A percentile compares a stretch with the other conserved stretches of the same genome.
These are phyloP conservation scores for Aegilops speltoides DNA, from an alignment of 176 grass and related monocot species.

Conservation along the genomic window DNA sequence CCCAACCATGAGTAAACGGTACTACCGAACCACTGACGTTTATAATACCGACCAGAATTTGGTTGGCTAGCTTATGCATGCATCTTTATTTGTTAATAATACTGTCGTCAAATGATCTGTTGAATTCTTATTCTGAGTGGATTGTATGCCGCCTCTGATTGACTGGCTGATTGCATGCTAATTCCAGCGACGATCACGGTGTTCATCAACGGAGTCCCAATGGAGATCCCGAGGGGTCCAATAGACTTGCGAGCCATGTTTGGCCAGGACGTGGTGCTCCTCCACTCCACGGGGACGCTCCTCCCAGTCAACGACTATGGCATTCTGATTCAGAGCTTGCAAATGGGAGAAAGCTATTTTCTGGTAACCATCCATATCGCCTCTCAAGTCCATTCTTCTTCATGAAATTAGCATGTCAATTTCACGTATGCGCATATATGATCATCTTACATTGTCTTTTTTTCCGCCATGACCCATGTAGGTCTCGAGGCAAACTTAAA, in stretches of 20 bases:
- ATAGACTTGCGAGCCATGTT: constrained; percentile 88
- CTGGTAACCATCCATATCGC: constrained; percentile 62
- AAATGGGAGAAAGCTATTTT: constrained; percentile 96
- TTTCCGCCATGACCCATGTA: constrained; percentile 13
- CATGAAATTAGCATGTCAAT: not conserved
- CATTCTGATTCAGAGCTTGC: constrained; percentile 77
- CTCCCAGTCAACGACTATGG: constrained; percentile 90
- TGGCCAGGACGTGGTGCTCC: constrained; percentile 79
- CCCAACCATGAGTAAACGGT: constrained; percentile 3
- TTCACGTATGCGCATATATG: not conserved
- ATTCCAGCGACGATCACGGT: constrained; percentile 91
- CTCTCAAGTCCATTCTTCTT: not conserved
- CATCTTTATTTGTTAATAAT: constrained; percentile 18
- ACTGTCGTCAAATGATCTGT: constrained; percentile 2
- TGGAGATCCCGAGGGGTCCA: constrained; percentile 77
- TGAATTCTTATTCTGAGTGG: not conserved
- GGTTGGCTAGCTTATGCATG: constrained; percentile 22
- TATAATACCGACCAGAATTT: not conserved
- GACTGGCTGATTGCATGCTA: constrained; percentile 37
- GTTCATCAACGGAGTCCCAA: constrained; percentile 86
- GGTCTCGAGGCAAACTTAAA: constrained; percentile 51
- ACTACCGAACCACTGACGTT: constrained; percentile 6
- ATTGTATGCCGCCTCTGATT: constrained; percentile 26
- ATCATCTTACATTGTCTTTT: constrained; percentile 11
- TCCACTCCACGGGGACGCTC: constrained; percentile 65